Evolutionary conservation across 2,329 filamentous ascomycete genomes (phyloP), one percentile per base, ranked within the genome.

Genomic region (Eurotiales sp.): DNA sequence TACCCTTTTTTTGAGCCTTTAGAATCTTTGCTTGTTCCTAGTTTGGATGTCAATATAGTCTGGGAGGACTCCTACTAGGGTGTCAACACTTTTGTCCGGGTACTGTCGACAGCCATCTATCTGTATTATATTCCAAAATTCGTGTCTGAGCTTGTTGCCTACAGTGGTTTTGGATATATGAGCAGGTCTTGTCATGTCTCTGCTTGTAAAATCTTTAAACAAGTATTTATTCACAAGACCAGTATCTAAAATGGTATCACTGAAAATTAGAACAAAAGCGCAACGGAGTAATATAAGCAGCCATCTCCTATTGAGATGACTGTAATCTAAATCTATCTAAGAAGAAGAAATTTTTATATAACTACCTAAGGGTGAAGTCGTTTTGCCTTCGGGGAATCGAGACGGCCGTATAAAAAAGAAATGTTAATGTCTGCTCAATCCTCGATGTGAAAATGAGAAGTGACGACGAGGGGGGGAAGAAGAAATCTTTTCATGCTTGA

Each of bases 161-260:
- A n/a, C n/a, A n/a, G n/a, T n/a, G n/a, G n/a, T n/a, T n/a, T n/a
- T n/a, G n/a, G n/a, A n/a, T n/a, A n/a, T n/a, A n/a, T n/a, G n/a
- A n/a, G n/a, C n/a, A n/a, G n/a, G n/a, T n/a, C n/a, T n/a, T n/a
- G n/a, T n/a, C n/a, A n/a, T n/a, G n/a, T n/a, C n/a, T n/a, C n/a
- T n/a, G n/a, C n/a, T n/a, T n/a, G n/a, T n/a, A n/a, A n/a, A n/a
- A n/a, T n/a, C n/a, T n/a, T n/a, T n/a, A n/a, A n/a, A n/a, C n/a
- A n/a, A n/a, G n/a, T n/a, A n/a, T n/a, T n/a, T n/a, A n/a, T n/a
- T n/a, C n/a, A n/a, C 25, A 7, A 7, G 17, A 5, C 25, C 5
- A 27, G 10, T 27, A 58, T 65, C 10, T 70, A 67, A 67, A 37
- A 37, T 17, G 17, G 17, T 37, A 37, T 37, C 34, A 8, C 14